Evolutionary conservation across 345 rosid species (phyloP).

Genomic region (Streptanthus diversifolius): DNA sequence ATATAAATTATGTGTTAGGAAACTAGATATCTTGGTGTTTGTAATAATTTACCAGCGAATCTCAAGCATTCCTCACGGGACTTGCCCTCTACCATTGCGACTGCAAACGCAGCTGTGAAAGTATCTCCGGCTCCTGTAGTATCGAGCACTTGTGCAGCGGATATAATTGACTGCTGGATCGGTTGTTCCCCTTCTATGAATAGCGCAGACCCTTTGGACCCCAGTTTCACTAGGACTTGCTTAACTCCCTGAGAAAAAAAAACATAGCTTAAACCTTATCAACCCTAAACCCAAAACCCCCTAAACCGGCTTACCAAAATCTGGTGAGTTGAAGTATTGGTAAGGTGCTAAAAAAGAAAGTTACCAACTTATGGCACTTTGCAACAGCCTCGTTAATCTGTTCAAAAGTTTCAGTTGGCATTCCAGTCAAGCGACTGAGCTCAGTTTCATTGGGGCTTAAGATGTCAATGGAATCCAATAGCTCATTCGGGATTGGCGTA

Average conservation of each 20-base stretch:
- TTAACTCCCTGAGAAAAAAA: slow-evolving; percentile 60
- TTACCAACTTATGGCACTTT: slow-evolving; percentile 67
- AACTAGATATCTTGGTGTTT: neutral
- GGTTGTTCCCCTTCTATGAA: slow-evolving; percentile 71
- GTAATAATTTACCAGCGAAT: slow-evolving; percentile 70
- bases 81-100: slow-evolving; percentile 85
- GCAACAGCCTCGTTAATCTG: slow-evolving; percentile 63
- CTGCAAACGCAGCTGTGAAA: slow-evolving; percentile 93
- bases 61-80: slow-evolving; percentile 64
- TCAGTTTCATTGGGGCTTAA: slow-evolving; percentile 93
- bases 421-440: slow-evolving; percentile 69
- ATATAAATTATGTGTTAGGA: neutral
- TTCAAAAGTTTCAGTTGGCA: slow-evolving; percentile 74
- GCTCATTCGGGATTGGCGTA: slow-evolving; percentile 64
- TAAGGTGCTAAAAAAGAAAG: neutral
- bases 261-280: slow-evolving; percentile 3
- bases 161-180: slow-evolving; percentile 63
- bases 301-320: neutral
- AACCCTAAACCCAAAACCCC: neutral
- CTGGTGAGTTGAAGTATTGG: neutral
- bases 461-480: slow-evolving; percentile 60
- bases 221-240: slow-evolving; percentile 89
- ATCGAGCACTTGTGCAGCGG: slow-evolving; percentile 70
- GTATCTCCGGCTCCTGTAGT: slow-evolving; percentile 99
- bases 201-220: slow-evolving; percentile 78